A percentile compares a stretch with the other conserved stretches of the same genome.
Conservation (phyloP, 2,329 filamentous ascomycete species). For the Colletotrichum filicis region DNA sequence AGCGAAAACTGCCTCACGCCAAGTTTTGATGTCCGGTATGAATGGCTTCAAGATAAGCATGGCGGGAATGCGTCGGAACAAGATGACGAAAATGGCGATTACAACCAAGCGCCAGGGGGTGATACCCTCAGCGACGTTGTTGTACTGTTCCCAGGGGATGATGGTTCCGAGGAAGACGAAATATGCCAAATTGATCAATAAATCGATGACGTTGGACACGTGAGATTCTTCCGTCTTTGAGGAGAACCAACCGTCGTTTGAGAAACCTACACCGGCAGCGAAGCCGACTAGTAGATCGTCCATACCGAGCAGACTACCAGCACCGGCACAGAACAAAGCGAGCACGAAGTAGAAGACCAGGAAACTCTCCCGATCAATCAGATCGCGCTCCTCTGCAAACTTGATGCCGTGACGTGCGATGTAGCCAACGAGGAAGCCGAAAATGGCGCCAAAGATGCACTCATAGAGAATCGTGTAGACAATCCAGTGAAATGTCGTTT, state of each 20-base stretch:
- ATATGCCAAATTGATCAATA: constrained; percentile 96
- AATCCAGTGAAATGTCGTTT: constrained; percentile 87
- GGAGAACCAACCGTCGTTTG: constrained; percentile 98
- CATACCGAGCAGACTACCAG: constrained; percentile 88
- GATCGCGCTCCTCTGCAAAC: constrained; percentile 81
- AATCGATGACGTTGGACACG: constrained; percentile 98
- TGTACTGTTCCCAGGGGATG: constrained; percentile 95
- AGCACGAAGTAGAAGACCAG: constrained; percentile 98
- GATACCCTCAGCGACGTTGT: constrained; percentile 77
- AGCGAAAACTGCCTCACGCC: constrained; percentile 95
- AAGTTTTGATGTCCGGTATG: constrained; percentile 97
- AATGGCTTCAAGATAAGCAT: constrained; percentile 92
- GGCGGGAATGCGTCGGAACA: constrained; percentile 95
- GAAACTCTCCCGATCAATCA: constrained; percentile 97
- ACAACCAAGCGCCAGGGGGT: constrained; percentile 92
- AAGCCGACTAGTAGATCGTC: constrained; percentile 97
- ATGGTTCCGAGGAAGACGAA: constrained; percentile 98
- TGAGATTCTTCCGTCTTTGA: constrained; percentile 99
- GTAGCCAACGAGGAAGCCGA: constrained; percentile 89
- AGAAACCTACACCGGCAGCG: constrained; percentile 96
- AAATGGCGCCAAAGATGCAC: constrained; percentile 91
- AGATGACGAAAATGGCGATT: constrained; percentile 90
- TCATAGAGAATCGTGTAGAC: constrained; percentile 93
- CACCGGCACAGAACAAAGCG: constrained; percentile 94
- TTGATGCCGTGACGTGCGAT: constrained; percentile 91